Evolutionary conservation across 805 yeast genomes (phyloP).

Genomic region (Yarrowia hollandica): DNA sequence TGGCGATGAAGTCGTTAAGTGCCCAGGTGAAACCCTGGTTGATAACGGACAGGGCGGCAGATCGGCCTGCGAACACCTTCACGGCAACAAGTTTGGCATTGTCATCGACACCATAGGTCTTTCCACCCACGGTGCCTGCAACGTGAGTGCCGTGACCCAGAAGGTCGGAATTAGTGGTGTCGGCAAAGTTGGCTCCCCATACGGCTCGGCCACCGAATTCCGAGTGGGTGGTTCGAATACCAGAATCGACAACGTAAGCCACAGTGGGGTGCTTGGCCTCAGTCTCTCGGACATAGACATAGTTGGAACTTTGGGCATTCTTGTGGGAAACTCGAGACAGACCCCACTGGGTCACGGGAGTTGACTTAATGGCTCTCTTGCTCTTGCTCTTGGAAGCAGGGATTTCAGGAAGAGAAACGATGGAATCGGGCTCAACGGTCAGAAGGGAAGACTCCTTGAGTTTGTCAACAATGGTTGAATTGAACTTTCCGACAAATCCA

Average conservation of each 20-base stretch:
- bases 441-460: constrained; percentile 1
- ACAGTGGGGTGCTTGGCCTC: constrained; percentile 46
- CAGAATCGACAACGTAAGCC: constrained; percentile 87
- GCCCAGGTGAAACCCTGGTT: constrained; percentile 28
- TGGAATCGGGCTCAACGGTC: constrained; percentile 68
- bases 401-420: constrained; percentile 44
- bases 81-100: constrained; percentile 58
- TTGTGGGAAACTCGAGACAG: constrained; percentile 71
- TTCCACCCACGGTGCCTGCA: constrained; percentile 72
- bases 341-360: constrained; percentile 85
- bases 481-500: constrained; percentile 18
- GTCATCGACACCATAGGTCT: constrained; percentile 54
- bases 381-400: not conserved
- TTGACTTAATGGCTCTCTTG: constrained; percentile 54
- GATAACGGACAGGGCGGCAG: constrained; percentile 22
- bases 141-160: constrained; percentile 97
- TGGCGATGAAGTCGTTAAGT: constrained; percentile 12
- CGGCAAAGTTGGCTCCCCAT: constrained; percentile 84
- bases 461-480: constrained; percentile 18
- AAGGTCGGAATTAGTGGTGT: constrained; percentile 73
- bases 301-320: not conserved
- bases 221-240: constrained; percentile 70
- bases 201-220: constrained; percentile 82
- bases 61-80: constrained; percentile 53
- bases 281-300: constrained; percentile 20